Evolutionary conservation across 2,329 filamentous ascomycete genomes (phyloP), one percentile per base, ranked within the genome.

Genomic region (Ascochyta lentis): DNA sequence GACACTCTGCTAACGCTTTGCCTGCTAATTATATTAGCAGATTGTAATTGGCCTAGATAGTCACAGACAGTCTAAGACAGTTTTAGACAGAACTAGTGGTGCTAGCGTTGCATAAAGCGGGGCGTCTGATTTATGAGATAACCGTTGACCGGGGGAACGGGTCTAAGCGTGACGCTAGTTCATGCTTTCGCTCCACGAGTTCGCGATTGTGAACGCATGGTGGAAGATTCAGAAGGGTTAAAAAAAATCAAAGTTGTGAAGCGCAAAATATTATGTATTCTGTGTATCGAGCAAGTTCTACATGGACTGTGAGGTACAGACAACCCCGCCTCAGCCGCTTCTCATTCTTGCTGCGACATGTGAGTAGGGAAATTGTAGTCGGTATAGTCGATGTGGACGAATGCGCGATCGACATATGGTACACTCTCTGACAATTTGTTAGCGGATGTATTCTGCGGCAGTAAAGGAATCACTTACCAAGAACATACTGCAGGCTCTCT

Each of bases 401-500:
- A 83, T 3, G 80, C 80, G 6, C 81, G 73, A 64, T 83, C 81
- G 10, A 95, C 91, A 62, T 88, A 89, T 23, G 91, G 90, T 37
- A 95, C 89, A 54, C 89, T 91, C 78, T 95, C 72, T 73, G 49
- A 12, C 15, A 0, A 0, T 0, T 8, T 8, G 26, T 71, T 59
- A 71, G 61, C 13, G 3, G 24, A 23, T 15, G 4, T 22, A n/a
- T 10, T 29, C 9, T 10, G 26, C 9, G 1, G 19, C 2, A 35
- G 4, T 9, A n/a, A 8, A n/a, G 5, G n/a, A 12, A 6, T 22
- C 26, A 68, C 69, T 63, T 65, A 72, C 71, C 91, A 31, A 95
- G 81, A 58, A 95, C 91, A 76, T 95, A 93, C 67, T 92, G 90
- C 76, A 96, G 74, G 55, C 85, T 87, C 80, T 93, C 89, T 41